These are phyloP conservation scores for Pseudogymnoascus sp. DNA, from an alignment of 2,329 filamentous ascomycete genomes.

Conservation along the genomic window DNA sequence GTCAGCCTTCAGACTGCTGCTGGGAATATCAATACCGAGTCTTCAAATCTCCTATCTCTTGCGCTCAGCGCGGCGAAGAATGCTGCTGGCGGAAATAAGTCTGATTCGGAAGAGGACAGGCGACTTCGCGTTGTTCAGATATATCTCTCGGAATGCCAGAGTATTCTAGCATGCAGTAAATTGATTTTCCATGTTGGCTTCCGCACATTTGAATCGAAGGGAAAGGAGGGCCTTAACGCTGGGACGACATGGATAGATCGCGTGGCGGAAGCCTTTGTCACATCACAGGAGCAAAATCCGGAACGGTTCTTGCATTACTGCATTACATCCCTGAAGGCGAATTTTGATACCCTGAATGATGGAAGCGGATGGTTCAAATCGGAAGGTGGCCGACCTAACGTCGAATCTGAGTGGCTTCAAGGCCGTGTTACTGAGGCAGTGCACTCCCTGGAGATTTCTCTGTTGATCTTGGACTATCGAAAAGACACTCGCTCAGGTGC, in stretches of 20 bases:
- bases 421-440: conserved; percentile 60
- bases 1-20: conserved; percentile 67
- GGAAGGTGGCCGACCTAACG: conserved; percentile 41
- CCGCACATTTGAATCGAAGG: conserved; percentile 21
- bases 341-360: conserved; percentile 36
- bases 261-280: conserved; percentile 14
- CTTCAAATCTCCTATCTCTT: conserved; percentile 46
- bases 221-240: not conserved
- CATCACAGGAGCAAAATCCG: conserved; percentile 10
- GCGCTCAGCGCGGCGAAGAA: conserved; percentile 23
- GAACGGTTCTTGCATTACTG: conserved; percentile 27
- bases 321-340: conserved; percentile 41
- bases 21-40: conserved; percentile 51
- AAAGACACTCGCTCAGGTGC: conserved; percentile 47
- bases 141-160: conserved; percentile 63
- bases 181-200: conserved; percentile 30
- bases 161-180: conserved; percentile 56
- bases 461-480: conserved; percentile 57
- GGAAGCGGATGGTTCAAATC: conserved; percentile 38
- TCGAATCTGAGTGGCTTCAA: conserved; percentile 51
- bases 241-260: conserved; percentile 12
- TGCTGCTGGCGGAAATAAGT: conserved; percentile 37
- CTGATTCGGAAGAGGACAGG: conserved; percentile 53
- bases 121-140: conserved; percentile 59
- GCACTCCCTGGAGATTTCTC: conserved; percentile 64